A percentile compares a stretch with the other conserved stretches of the same genome.
phyloP scores from a whole-genome alignment of 2,329 filamentous ascomycete species.

The Bipolaris oryzae region DNA sequence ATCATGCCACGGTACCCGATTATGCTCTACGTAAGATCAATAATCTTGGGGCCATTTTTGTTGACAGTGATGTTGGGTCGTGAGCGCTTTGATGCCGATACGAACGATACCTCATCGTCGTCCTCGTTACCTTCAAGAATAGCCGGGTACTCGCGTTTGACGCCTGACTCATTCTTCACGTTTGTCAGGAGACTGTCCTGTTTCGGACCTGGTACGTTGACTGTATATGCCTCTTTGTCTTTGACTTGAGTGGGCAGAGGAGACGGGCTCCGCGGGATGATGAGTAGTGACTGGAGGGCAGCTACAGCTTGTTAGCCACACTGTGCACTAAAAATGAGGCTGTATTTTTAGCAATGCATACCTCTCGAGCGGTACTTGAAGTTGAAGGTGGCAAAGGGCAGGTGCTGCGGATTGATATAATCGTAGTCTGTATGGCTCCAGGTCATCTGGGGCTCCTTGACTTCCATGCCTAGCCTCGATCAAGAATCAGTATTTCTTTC shows the following conservation, averaged over 20 bases:
- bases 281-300: constrained; percentile 38
- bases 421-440: neutral
- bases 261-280: constrained; percentile 39
- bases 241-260: constrained; percentile 29
- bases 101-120: constrained; percentile 16
- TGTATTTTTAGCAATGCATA: neutral
- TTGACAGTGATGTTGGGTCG: constrained; percentile 5
- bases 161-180: constrained; percentile 12
- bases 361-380: constrained; percentile 33
- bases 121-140: neutral
- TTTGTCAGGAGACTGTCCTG: neutral
- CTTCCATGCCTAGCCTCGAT: neutral
- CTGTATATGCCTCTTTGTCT: constrained; percentile 16
- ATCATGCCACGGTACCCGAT: neutral
- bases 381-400: constrained; percentile 20
- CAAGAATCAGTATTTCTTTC: neutral
- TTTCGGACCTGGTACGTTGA: constrained; percentile 11
- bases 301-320: constrained; percentile 7
- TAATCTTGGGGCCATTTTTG: constrained; percentile 21
- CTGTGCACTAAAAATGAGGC: neutral
- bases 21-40: constrained; percentile 27
- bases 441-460: neutral
- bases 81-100: constrained; percentile 16
- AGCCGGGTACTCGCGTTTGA: constrained; percentile 16
- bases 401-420: neutral